These are phyloP conservation scores for Eucalyptus erythrocorys DNA, from an alignment of 345 rosid genomes.

Conservation along the genomic window DNA sequence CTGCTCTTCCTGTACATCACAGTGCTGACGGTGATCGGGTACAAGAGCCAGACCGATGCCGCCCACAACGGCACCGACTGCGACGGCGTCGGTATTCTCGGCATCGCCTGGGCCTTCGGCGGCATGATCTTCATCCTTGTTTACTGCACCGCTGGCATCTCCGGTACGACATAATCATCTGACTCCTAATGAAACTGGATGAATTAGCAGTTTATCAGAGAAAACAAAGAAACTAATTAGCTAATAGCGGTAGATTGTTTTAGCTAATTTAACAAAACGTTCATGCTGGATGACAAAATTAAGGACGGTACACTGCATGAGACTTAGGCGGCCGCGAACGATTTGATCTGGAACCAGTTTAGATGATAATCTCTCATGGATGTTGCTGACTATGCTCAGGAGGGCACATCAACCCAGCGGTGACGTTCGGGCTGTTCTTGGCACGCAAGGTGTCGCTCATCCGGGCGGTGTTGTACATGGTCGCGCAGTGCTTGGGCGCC, in stretches of 20 bases:
- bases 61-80: constrained; percentile 18
- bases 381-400: background rate
- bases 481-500: constrained; percentile 57
- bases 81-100: constrained; percentile 77
- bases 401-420: constrained; percentile 59
- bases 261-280: background rate
- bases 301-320: background rate
- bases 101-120: constrained; percentile 95
- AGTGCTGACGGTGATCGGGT: constrained; percentile 72
- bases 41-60: constrained; percentile 38
- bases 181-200: background rate
- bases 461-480: constrained; percentile 39
- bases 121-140: constrained; percentile 95
- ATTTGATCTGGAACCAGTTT: background rate
- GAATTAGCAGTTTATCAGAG: background rate
- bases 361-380: background rate
- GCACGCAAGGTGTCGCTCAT: constrained; percentile 39
- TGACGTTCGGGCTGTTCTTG: constrained; percentile 44
- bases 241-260: background rate
- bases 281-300: background rate
- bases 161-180: constrained; percentile 23
- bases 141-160: constrained; percentile 92
- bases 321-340: background rate
- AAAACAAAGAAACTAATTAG: background rate
- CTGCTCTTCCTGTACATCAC: constrained; percentile 73